These are phyloP conservation scores for Lactarius hatsudake DNA, from an alignment of 768 basidiomycete species.

Conservation along the genomic window DNA sequence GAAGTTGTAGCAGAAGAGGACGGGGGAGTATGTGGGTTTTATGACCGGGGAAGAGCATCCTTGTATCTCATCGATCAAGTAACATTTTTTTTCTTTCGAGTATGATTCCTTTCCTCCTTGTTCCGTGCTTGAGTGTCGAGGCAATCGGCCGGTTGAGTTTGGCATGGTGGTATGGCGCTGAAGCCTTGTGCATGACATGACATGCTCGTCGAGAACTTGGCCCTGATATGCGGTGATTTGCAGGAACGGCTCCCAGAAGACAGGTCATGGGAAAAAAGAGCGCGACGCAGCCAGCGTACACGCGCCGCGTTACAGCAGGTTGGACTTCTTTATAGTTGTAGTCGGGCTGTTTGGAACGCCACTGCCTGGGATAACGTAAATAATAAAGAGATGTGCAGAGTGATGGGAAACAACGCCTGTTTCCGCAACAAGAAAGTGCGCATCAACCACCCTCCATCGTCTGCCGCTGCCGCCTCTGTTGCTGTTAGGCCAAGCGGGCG, in stretches of 20 bases:
- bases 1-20: not conserved
- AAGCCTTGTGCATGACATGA: not conserved
- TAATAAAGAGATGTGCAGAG: not conserved
- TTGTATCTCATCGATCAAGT: constrained; percentile 15
- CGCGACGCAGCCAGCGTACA: constrained; percentile 37
- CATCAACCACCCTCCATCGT: too few species aligned
- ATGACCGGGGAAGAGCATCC: not conserved
- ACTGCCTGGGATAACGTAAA: constrained; percentile 33
- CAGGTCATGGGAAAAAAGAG: constrained; percentile 39
- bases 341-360: constrained; percentile 35
- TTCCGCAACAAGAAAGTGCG: too few species aligned
- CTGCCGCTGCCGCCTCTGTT: too few species aligned
- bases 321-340: constrained; percentile 31
- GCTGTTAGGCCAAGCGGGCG: too few species aligned
- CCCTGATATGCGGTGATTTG: constrained; percentile 36
- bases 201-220: constrained; percentile 34
- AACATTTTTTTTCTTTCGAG: constrained; percentile 5
- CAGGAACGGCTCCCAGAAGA: constrained; percentile 40
- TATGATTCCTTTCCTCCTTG: not conserved
- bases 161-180: not conserved
- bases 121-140: not conserved
- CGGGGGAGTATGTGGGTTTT: not conserved
- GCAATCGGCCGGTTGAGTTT: not conserved
- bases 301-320: constrained; percentile 36
- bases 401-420: too few species aligned